These are phyloP conservation scores for Dendrothele bispora DNA, from an alignment of 768 basidiomycete species.

Conservation along the genomic window DNA sequence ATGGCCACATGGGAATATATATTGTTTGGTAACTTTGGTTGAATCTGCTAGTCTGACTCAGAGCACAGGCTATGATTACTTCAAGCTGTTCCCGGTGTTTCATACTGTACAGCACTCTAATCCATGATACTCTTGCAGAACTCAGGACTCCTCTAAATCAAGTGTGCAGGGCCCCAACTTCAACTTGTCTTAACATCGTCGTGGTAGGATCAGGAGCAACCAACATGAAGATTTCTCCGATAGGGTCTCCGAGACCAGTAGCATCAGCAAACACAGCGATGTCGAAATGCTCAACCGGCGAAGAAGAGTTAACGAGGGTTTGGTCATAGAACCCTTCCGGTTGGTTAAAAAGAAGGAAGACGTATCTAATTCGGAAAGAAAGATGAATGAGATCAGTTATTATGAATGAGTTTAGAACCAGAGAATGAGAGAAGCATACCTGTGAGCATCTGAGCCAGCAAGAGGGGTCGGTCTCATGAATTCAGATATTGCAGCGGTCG, in stretches of 20 bases:
- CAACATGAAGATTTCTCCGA: constrained; percentile 50
- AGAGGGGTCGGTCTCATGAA: constrained; percentile 41
- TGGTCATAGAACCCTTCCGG: constrained; percentile 39
- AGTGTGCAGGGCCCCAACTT: too few relatives aligned
- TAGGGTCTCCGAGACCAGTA: constrained; percentile 42
- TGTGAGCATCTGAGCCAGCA: constrained; percentile 39
- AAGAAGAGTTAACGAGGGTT: constrained; percentile 35
- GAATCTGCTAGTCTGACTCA: too few relatives aligned
- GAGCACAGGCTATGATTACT: too few relatives aligned
- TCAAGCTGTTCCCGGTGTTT: too few relatives aligned
- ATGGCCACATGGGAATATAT: too few relatives aligned
- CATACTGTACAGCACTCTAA: too few relatives aligned
- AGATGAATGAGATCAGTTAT: too few relatives aligned
- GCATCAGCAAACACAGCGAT: constrained; percentile 40
- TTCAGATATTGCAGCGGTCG: constrained; percentile 38
- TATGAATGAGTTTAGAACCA: not conserved
- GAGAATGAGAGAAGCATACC: constrained; percentile 15
- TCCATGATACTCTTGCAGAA: too few relatives aligned
- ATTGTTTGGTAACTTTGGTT: too few relatives aligned
- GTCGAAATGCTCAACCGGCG: constrained; percentile 37
- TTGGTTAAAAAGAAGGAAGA: constrained; percentile 48
- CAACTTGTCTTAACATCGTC: too few relatives aligned
- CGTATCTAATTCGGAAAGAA: too few relatives aligned
- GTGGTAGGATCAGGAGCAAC: constrained; percentile 38
- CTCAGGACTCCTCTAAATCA: too few relatives aligned